phyloP scores from a whole-genome alignment of 495 filamentous ascomycete genomes.

The Penicillium lividum region DNA sequence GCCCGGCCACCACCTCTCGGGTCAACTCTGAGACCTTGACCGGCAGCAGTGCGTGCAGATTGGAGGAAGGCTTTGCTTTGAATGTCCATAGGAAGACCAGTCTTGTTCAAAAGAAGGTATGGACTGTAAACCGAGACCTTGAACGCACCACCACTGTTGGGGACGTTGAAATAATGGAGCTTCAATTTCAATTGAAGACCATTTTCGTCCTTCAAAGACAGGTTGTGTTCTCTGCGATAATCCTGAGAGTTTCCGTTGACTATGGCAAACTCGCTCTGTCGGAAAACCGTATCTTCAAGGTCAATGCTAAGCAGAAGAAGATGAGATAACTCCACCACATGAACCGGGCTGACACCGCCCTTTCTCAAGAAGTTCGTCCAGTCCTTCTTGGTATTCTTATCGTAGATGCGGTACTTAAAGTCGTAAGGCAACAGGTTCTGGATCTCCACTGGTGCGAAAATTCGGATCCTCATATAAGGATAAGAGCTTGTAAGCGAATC shows the following conservation, averaged over 20 bases:
- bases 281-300: conserved; percentile 94
- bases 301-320: conserved; percentile 88
- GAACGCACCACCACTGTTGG: conserved; percentile 93
- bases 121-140: conserved; percentile 91
- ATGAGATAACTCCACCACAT: conserved; percentile 94
- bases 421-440: conserved; percentile 95
- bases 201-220: conserved; percentile 81
- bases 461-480: conserved; percentile 88
- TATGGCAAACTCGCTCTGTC: conserved; percentile 92
- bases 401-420: conserved; percentile 98
- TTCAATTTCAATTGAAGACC: conserved; percentile 77
- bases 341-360: conserved; percentile 93
- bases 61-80: conserved; percentile 86
- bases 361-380: conserved; percentile 98
- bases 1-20: conserved; percentile 55
- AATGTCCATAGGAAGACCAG: conserved; percentile 84
- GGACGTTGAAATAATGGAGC: conserved; percentile 90
- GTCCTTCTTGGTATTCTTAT: conserved; percentile 95
- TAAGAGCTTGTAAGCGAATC: conserved; percentile 80
- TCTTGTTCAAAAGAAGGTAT: conserved; percentile 93
- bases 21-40: conserved; percentile 63
- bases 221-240: conserved; percentile 75
- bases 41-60: conserved; percentile 75
- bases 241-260: conserved; percentile 90
- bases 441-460: conserved; percentile 88